Conservation (phyloP, 805 yeast species). For the Ogataea populi-albae region DNA sequence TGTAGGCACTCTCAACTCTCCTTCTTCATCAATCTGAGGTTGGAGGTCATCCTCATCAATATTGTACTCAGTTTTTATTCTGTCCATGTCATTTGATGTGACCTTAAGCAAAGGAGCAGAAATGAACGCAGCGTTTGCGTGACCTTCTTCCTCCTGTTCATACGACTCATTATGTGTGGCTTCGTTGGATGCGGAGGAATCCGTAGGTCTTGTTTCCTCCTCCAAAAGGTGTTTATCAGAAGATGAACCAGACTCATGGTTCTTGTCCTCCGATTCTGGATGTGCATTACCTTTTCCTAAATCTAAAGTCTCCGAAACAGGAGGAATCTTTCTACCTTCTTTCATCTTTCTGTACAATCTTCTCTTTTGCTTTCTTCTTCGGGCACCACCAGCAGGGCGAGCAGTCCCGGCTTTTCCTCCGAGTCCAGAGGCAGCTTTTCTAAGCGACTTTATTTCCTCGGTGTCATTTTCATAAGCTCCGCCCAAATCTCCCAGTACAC, state of each 20-base stretch:
- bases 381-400: conserved; percentile 74
- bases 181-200: conserved; percentile 13
- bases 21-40: conserved; percentile 34
- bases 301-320: conserved; percentile 34
- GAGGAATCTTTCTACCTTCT: conserved; percentile 29
- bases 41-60: conserved; percentile 26
- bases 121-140: not conserved
- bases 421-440: conserved; percentile 5
- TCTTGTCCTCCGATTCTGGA: conserved; percentile 1
- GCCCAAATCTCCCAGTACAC: conserved; percentile 14
- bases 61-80: conserved; percentile 17
- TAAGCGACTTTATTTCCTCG: conserved; percentile 17
- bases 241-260: conserved; percentile 10
- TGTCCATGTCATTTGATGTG: conserved; percentile 13
- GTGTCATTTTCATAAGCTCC: no score
- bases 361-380: conserved; percentile 40
- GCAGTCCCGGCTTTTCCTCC: conserved; percentile 36
- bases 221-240: conserved; percentile 4
- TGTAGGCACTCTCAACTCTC: conserved; percentile 31
- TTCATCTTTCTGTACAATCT: conserved; percentile 27
- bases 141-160: conserved; percentile 9
- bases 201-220: conserved; percentile 10
- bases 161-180: not conserved
- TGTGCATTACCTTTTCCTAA: conserved; percentile 28
- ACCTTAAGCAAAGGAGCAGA: conserved; percentile 9